These are phyloP conservation scores for Fomitiporia mediterranea DNA, from an alignment of 1,284 basidiomycete species.

Conservation along the genomic window DNA sequence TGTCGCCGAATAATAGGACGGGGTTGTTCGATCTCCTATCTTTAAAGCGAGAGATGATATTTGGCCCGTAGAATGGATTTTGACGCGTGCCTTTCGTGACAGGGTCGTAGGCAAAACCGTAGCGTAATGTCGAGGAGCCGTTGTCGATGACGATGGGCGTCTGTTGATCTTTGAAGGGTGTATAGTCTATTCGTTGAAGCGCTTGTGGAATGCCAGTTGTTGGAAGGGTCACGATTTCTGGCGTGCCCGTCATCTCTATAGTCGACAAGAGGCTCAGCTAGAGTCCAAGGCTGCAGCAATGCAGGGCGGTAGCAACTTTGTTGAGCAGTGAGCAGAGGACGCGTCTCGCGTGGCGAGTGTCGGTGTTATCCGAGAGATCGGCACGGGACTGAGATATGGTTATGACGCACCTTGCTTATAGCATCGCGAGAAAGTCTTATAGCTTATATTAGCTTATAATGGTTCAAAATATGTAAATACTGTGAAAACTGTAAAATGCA, in stretches of 20 bases:
- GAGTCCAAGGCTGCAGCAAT: not conserved
- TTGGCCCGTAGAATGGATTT: slow-evolving; percentile 56
- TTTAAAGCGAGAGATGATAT: slow-evolving; percentile 80
- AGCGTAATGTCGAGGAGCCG: slow-evolving; percentile 82
- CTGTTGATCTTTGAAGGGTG: slow-evolving; percentile 15
- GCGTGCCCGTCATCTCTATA: not conserved
- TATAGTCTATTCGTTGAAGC: slow-evolving; percentile 8
- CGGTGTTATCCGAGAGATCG: not conserved
- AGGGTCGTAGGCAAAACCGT: slow-evolving; percentile 64
- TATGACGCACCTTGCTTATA: too few relatives aligned
- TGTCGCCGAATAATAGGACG: slow-evolving; percentile 80
- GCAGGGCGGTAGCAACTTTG: not conserved
- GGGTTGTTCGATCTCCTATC: slow-evolving; percentile 81
- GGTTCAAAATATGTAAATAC: too few relatives aligned
- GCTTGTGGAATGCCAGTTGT: slow-evolving; percentile 23
- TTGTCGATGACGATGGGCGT: slow-evolving; percentile 82
- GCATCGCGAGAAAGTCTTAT: too few relatives aligned
- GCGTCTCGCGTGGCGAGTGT: not conserved
- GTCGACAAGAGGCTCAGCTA: not conserved
- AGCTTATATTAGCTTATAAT: too few relatives aligned
- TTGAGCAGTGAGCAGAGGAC: too few relatives aligned
- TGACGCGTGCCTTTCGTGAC: slow-evolving; percentile 22
- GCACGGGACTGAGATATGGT: too few relatives aligned
- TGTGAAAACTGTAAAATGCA: too few relatives aligned
- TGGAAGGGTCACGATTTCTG: slow-evolving; percentile 29